Conservation (phyloP, 1,284 basidiomycete species). For the Pseudozyma thailandica region DNA sequence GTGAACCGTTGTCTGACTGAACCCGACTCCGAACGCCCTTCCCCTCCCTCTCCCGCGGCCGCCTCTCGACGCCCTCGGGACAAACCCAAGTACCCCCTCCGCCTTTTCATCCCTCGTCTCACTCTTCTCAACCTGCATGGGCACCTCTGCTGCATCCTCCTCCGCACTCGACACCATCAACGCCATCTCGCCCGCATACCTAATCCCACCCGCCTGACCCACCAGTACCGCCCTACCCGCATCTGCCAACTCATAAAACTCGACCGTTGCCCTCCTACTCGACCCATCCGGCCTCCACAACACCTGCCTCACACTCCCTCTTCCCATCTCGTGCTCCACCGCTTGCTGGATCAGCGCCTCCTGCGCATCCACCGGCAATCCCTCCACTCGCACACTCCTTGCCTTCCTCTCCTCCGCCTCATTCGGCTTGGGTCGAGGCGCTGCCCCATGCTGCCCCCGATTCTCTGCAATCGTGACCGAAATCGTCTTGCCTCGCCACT, state of each 20-base stretch:
- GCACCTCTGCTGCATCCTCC: background rate
- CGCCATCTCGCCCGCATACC: conserved; percentile 7
- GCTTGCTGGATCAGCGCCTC: conserved; percentile 66
- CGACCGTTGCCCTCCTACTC: conserved; percentile 44
- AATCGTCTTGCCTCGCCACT: conserved; percentile 56
- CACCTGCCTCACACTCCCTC: conserved; percentile 49
- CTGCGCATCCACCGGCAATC: conserved; percentile 61
- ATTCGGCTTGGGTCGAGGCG: too few species aligned
- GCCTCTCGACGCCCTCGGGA: conserved; percentile 33
- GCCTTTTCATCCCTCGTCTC: background rate
- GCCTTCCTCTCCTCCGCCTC: conserved; percentile 19
- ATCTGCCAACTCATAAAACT: conserved; percentile 41
- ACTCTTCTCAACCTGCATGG: background rate
- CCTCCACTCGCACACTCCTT: conserved; percentile 48
- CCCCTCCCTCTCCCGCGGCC: conserved; percentile 28
- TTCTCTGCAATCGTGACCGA: conserved; percentile 52
- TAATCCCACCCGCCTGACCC: conserved; percentile 11
- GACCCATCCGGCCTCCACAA: conserved; percentile 54
- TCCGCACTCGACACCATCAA: conserved; percentile 11
- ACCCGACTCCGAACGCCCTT: conserved; percentile 23
- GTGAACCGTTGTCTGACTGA: conserved; percentile 3
- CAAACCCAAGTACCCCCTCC: conserved; percentile 13
- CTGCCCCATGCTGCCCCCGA: conserved; percentile 9
- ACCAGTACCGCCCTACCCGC: conserved; percentile 50
- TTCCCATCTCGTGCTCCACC: conserved; percentile 51